phyloP scores from a whole-genome alignment of 2,329 filamentous ascomycete species.

The Leptodontidium sp. region DNA sequence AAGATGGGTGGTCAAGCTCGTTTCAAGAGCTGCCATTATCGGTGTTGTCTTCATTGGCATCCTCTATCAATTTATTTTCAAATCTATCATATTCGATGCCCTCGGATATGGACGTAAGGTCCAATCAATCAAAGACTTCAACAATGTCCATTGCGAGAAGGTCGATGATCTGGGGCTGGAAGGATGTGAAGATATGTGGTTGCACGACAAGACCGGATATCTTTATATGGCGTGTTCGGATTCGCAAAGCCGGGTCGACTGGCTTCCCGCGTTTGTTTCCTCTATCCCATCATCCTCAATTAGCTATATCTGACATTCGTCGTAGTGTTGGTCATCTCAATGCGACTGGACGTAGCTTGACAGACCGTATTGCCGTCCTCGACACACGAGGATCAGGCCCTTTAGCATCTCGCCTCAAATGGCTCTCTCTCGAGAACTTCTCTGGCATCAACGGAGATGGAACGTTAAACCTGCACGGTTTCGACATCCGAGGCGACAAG shows the following conservation, averaged over 20 bases:
- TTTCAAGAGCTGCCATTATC: constrained; percentile 33
- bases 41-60: constrained; percentile 37
- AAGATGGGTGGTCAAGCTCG: constrained; percentile 21
- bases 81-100: constrained; percentile 43
- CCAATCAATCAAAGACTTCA: constrained; percentile 46
- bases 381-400: constrained; percentile 40
- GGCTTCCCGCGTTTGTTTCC: constrained; percentile 44
- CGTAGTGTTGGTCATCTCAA: constrained; percentile 40
- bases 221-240: constrained; percentile 45
- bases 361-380: constrained; percentile 40
- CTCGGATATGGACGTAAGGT: constrained; percentile 46
- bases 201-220: constrained; percentile 41
- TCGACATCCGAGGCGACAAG: constrained; percentile 45
- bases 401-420: constrained; percentile 37
- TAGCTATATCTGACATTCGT: not conserved
- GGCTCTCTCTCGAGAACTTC: constrained; percentile 39
- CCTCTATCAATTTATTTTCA: constrained; percentile 47
- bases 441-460: constrained; percentile 40
- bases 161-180: constrained; percentile 40
- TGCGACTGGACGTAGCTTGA: constrained; percentile 36
- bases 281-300: not conserved
- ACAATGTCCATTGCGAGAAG: constrained; percentile 41
- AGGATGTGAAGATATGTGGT: constrained; percentile 46
- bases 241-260: constrained; percentile 35
- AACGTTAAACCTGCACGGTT: constrained; percentile 46